Percentiles rank a stretch among this genome's conserved stretches.
phyloP scores from a whole-genome alignment of 2,329 filamentous ascomycete species.

The Xylaria polymorpha region DNA sequence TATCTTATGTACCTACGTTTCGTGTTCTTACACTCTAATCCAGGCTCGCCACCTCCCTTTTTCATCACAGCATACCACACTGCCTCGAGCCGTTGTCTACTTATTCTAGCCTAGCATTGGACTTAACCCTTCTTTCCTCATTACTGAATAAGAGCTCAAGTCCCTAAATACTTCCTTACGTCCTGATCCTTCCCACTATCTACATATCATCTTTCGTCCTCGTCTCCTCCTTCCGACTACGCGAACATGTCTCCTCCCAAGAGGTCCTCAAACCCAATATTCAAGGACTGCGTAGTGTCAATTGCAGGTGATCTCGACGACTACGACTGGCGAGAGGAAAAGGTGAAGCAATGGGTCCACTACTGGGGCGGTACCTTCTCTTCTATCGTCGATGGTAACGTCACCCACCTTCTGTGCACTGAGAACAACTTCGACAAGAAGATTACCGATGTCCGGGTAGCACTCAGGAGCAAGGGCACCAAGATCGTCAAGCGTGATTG shows the following conservation, averaged over 20 bases:
- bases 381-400: slow-evolving; percentile 60
- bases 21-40: neutral
- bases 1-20: neutral
- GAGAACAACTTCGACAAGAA: slow-evolving; percentile 68
- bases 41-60: neutral
- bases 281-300: slow-evolving; percentile 66
- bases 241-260: neutral
- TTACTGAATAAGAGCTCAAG: neutral
- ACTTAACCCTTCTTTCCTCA: neutral
- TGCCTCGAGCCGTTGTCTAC: neutral
- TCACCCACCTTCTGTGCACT: slow-evolving; percentile 80
- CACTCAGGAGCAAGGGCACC: slow-evolving; percentile 51
- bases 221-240: neutral
- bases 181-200: neutral
- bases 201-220: neutral
- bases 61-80: neutral
- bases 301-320: slow-evolving; percentile 68
- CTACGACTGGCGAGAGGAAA: slow-evolving; percentile 58
- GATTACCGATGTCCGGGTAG: slow-evolving; percentile 57
- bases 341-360: slow-evolving; percentile 74
- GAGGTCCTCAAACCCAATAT: slow-evolving; percentile 43
- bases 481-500: slow-evolving; percentile 63
- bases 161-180: neutral
- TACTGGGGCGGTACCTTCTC: slow-evolving; percentile 70
- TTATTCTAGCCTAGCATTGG: neutral